phyloP scores from a whole-genome alignment of 2,329 filamentous ascomycete species.

The Aspergillus flavus region DNA sequence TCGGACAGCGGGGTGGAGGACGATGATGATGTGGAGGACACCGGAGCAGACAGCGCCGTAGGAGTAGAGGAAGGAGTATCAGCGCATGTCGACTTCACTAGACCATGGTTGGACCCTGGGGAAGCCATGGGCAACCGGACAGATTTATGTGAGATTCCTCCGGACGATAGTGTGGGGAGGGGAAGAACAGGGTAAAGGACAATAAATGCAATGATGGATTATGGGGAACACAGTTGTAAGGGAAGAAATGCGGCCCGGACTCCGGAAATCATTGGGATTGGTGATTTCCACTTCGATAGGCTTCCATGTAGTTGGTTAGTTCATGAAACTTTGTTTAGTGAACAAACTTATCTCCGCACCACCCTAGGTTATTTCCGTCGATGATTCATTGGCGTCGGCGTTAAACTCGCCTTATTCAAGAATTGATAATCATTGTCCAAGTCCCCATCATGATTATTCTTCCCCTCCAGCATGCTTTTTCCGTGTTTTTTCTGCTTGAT shows the following conservation, averaged over 20 bases:
- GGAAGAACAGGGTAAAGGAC: not conserved
- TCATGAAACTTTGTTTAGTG: too few species aligned
- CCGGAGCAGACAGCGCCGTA: conserved; percentile 2
- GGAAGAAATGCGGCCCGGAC: conserved; percentile 4
- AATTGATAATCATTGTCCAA: not conserved
- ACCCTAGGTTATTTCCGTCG: not conserved
- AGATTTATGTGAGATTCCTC: conserved; percentile 2
- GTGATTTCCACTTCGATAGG: conserved; percentile 10
- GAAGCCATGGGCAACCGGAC: conserved; percentile 21
- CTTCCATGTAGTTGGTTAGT: conserved; percentile 5
- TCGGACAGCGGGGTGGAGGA: conserved; percentile 24
- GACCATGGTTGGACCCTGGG: conserved; percentile 18
- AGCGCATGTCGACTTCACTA: conserved; percentile 21
- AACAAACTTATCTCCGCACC: conserved; percentile 6
- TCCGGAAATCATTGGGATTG: not conserved
- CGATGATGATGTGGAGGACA: conserved; percentile 20
- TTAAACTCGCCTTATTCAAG: not conserved
- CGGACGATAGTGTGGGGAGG: not conserved
- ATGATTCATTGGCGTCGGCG: not conserved
- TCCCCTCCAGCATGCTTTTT: not conserved
- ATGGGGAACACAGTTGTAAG: not conserved
- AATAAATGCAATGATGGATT: not conserved
- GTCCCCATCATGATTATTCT: not conserved
- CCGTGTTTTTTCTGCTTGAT: not conserved
- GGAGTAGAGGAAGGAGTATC: not conserved